Conservation (phyloP, 768 basidiomycete species). For the Lactifluus subvellereus region DNA sequence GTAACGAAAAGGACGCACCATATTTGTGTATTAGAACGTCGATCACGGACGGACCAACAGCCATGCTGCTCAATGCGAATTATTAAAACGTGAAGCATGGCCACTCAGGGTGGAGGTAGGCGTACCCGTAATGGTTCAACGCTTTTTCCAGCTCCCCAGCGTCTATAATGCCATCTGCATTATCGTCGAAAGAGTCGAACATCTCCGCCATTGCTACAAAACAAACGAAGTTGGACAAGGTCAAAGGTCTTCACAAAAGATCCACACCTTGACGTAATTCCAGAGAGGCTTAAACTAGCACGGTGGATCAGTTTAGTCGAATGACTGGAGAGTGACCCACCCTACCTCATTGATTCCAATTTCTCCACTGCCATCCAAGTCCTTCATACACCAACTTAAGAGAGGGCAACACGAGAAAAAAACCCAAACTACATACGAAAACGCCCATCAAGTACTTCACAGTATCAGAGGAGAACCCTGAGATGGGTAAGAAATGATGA, state of each 20-base stretch:
- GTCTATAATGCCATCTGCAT: constrained; percentile 7
- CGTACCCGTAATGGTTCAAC: background rate
- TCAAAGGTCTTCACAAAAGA: background rate
- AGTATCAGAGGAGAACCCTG: background rate
- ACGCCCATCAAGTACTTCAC: constrained; percentile 8
- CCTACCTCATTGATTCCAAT: constrained; percentile 5
- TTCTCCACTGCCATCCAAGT: constrained; percentile 5
- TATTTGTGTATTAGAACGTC: constrained; percentile 4
- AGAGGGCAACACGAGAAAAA: background rate
- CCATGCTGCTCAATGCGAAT: background rate
- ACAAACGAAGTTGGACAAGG: background rate
- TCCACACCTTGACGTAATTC: constrained; percentile 2
- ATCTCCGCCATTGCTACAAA: constrained; percentile 9
- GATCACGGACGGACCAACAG: background rate
- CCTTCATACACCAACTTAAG: background rate
- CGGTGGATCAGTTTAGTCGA: background rate
- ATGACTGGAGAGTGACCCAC: background rate
- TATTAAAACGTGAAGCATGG: background rate
- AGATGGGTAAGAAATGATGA: background rate
- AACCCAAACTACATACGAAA: background rate
- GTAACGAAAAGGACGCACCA: background rate
- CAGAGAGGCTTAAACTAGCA: constrained; percentile 7
- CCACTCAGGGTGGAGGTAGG: background rate
- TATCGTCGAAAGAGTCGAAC: constrained; percentile 4
- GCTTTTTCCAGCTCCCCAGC: background rate